Base-by-base conservation (phyloP, 176 grass and related monocot species). In the sorghum (Sorghum bicolor) region DNA sequence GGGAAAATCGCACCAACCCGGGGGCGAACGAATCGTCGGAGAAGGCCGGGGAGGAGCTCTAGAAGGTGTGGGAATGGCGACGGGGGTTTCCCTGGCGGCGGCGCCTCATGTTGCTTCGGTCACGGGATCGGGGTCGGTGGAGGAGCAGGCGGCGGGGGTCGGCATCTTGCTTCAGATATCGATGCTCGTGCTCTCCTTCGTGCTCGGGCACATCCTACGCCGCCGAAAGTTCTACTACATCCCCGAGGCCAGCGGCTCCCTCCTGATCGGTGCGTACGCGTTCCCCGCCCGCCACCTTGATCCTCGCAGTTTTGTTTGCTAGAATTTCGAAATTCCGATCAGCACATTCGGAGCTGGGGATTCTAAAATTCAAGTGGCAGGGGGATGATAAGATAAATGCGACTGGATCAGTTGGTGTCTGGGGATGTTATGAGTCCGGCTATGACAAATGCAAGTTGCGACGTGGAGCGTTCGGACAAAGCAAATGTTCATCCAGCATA, bases 131-230 rank as follows among this genome's bases (percentile, higher is more conserved):
- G 90, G 87, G 39, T 64, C 67, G 69, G 92, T 80, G 34, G 93
- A 87, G 39, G 92, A 97, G 70, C 84, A 97, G 84, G 95, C 89
- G 88, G 92, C 92, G 4, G 95, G 95, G 41, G 95, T 94, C 31
- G 95, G 95, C 80, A 94, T 97, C 78, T 87, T 97, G 67, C 90
- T 97, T 11, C 95, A 97, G 90, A 97, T 97, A 83, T 97, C 92
- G 22, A 97, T 97, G 95, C 86, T 97, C 50, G 94, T 97, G 38
- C 86, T 97, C 36, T 84, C 94, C 40, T 97, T 97, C 81, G 92
- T 97, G 37, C 92, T 97, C 33, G 90, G 94, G 2, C 94, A 97
- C 30, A 78, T 94, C 60, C 94, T 94, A 33, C 94, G 92, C 72
- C 94, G 94, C 57, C 90, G 89, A 78, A 97, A 89, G 90, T 84